Base-by-base conservation (phyloP, 768 basidiomycete species). In the Termitomyces sp. region DNA sequence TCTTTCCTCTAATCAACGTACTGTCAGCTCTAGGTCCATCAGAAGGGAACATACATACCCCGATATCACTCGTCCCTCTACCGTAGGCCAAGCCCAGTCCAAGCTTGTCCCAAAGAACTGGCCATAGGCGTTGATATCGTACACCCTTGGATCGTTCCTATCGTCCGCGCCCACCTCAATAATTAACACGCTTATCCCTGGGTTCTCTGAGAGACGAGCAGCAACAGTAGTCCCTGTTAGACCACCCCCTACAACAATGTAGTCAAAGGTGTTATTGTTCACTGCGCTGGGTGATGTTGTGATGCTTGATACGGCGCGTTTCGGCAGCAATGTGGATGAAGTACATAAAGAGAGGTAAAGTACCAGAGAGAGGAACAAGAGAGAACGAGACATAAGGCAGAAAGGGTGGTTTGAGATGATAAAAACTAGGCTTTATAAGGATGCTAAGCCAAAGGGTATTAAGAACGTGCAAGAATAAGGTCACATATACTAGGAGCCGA, bases 81-180 rank as follows among this genome's bases (percentile, higher is more conserved):
- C 79, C 2, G 81, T 76, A 7, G 72, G 71, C 76, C 78, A 84
- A n/a, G 61, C 62, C 81, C 81, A 83, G 65, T 81, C 79, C 48
- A 84, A 67, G 2, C 75, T 71, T n/a, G 75, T 72, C 8, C 72
- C 73, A 63, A 82, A 78, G 10, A 78, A 79, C 20, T 72, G 67
- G 6, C 75, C 70, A 63, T 79, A 83, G 36, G 71, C 64, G 61
- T 81, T 78, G 32, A 83, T 73, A 60, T 83, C 80, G 50, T 77
- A 81, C 0, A 84, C 76, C 8, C 73, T 67, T 1, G 77, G 69
- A 63, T 82, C 76, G 6, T 71, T 70, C 34, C 80, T 74, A 62
- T 81, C 70, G 63, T 83, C 82, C 9, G 69, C 73, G 0, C 83
- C 83, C 2, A 77, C 83, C 67, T 85, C 83, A 54, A 86, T 73